Conservation (phyloP, 2,329 filamentous ascomycete genomes). For the Macrophomina tecta region DNA sequence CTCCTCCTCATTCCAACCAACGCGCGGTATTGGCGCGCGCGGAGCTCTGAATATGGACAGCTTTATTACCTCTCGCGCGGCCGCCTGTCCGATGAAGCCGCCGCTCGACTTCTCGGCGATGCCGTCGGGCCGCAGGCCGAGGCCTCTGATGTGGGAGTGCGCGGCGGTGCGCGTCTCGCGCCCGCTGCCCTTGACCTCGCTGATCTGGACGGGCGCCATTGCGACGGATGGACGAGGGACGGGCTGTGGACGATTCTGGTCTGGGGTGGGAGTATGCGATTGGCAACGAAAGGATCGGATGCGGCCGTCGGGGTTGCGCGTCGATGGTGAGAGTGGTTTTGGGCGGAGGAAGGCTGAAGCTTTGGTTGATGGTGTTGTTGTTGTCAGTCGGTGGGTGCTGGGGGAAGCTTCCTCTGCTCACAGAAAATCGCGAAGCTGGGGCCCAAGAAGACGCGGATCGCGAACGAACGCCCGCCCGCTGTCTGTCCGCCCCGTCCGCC, state of each 20-base stretch:
- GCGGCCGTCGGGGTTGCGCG: neutral
- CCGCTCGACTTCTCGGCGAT: constrained; percentile 77
- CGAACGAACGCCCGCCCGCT: neutral
- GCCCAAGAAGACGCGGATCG: constrained; percentile 21
- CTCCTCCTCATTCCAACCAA: constrained; percentile 28
- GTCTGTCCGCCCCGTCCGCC: neutral
- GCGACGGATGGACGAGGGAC: constrained; percentile 24
- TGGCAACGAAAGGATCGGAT: neutral
- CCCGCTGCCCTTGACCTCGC: constrained; percentile 93
- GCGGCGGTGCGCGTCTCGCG: constrained; percentile 96
- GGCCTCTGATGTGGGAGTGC: constrained; percentile 96
- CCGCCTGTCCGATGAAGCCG: constrained; percentile 88
- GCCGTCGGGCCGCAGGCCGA: constrained; percentile 86
- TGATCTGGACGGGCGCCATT: constrained; percentile 54
- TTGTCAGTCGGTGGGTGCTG: neutral
- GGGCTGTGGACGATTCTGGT: neutral
- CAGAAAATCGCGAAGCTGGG: constrained; percentile 26
- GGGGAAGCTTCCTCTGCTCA: neutral
- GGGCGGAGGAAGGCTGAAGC: neutral
- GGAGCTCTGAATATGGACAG: too few relatives aligned
- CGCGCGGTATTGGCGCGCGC: neutral
- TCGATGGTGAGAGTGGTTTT: neutral
- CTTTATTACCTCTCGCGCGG: constrained; percentile 79
- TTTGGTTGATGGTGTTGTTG: constrained; percentile 11
- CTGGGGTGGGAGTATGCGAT: neutral